Evolutionary conservation across 164 flowering plant genomes (phyloP), one percentile per base, ranked within the genome.

Genomic region (Sextonia rubra): DNA sequence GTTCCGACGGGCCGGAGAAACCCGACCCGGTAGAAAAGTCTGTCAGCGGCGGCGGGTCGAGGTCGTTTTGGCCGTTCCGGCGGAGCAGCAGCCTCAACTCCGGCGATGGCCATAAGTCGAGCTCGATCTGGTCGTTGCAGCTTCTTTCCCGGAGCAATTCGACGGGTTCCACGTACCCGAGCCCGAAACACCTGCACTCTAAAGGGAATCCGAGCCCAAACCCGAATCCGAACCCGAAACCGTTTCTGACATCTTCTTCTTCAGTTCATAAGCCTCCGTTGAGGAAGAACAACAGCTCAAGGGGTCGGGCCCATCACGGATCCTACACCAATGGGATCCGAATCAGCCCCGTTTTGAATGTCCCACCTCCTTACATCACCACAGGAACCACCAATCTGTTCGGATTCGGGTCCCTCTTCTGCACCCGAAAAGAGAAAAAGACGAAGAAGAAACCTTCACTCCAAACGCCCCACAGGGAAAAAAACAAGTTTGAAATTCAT

Each of bases 81-180:
- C 73, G 94, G 72, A 93, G 98, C 83, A 86, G 75, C 64, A 91
- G 97, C 64, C 80, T 88, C 18, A 89, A 89, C 47, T 83, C 78
- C 23, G 92, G 86, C 0, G 78, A 62, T 37, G 44, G 73, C 1
- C 30, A 73, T 18, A 79, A 73, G 52, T 70, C 58, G 47, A 75
- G 90, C 44, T 76, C 86, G 64, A 80, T 89, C 47, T 78, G 84
- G 8, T 84, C 94, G 1, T 56, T 89, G n/a, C 84, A 83, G 1
- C 77, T 86, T 12, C 75, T 93, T 6, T 83, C 88, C 0, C 74
- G 97, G 49, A 93, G 98, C 76, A 85, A 88, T 71, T 93, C 98
- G n/a, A 91, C 95, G 8, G 97, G 97, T 49, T 91, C 88, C n/a
- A 29, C 27, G 4, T 82, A 76, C 76, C 76, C 82, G 6, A 88